phyloP scores from a whole-genome alignment of 2,329 filamentous ascomycete species.

The Diaporthe citriasiana region DNA sequence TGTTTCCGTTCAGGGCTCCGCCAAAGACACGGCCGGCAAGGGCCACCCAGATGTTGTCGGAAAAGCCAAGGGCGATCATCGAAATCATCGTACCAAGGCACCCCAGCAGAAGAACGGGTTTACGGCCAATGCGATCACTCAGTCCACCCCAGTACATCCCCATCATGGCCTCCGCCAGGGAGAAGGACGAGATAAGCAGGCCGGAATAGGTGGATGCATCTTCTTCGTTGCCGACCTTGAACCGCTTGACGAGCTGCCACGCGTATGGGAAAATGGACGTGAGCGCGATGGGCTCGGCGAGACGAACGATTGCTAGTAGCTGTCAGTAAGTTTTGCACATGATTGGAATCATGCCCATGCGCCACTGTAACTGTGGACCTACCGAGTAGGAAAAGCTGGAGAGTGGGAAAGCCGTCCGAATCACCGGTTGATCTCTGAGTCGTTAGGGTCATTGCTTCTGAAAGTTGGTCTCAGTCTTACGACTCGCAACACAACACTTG shows the following conservation, averaged over 20 bases:
- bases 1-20: constrained; percentile 90
- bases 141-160: constrained; percentile 90
- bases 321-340: not conserved
- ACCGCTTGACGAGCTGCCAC: constrained; percentile 84
- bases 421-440: constrained; percentile 67
- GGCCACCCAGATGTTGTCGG: constrained; percentile 87
- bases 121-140: constrained; percentile 86
- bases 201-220: constrained; percentile 92
- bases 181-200: constrained; percentile 88
- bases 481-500: constrained; percentile 58
- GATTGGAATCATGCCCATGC: not conserved
- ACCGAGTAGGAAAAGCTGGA: constrained; percentile 90
- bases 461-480: constrained; percentile 59
- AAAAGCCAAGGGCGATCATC: constrained; percentile 85
- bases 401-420: constrained; percentile 82
- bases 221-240: constrained; percentile 77
- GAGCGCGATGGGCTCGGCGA: constrained; percentile 92
- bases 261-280: constrained; percentile 96
- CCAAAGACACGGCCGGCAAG: constrained; percentile 82
- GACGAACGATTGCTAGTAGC: constrained; percentile 83
- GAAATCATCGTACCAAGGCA: constrained; percentile 87
- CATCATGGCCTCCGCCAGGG: constrained; percentile 84
- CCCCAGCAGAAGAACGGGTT: constrained; percentile 84
- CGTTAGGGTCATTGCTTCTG: constrained; percentile 66
- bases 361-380: constrained; percentile 51